Base-by-base conservation (phyloP, 345 rosid genomes). In the Salix dunnii region DNA sequence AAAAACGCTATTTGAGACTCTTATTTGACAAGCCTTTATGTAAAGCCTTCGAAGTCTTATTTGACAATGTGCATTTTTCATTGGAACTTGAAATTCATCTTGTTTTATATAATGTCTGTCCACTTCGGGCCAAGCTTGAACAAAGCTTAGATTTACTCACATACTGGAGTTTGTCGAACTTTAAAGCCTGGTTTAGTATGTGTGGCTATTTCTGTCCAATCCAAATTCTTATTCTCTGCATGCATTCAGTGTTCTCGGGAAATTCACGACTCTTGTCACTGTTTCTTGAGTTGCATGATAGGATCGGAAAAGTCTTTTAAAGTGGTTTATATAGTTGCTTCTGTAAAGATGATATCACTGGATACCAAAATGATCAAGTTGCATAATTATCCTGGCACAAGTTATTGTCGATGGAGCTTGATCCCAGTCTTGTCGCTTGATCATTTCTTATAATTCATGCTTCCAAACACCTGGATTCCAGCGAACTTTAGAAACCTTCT, bases 351-450 rank as follows among this genome's bases (percentile, higher is more conserved):
- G 63, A 40, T 2, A 48, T 64, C 17, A 30, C 53, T 40, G 14
- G 70, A 64, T 64, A 70, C 63, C 66, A n/a, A 27, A 17, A 65
- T 63, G 69, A 63, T 74, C 70, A 27, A 46, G 66, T 36, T 43
- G 36, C n/a, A 20, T 28, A 43, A 21, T 36, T 31, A 65, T 42
- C 30, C 13, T 74, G 7, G 40, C 46, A 63, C 48, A 28, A 43
- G 53, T 21, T 28, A 48, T 64, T 42, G 46, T 46, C 28, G 40
- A 74, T 21, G 42, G 23, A 40, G 20, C 70, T 30, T 6, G 38
- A 46, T 63, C 58, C 17, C n/a, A 27, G 27, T 63, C 40, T 33
- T 25, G 7, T 16, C 30, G 68, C 53, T 62, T 74, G 42, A 6
- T 23, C 76, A 62, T 63, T 67, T 30, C 68, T 35, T 27, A 23